phyloP scores from a whole-genome alignment of 371 early-diverging fungal genomes.

The Mortierella sp. region DNA sequence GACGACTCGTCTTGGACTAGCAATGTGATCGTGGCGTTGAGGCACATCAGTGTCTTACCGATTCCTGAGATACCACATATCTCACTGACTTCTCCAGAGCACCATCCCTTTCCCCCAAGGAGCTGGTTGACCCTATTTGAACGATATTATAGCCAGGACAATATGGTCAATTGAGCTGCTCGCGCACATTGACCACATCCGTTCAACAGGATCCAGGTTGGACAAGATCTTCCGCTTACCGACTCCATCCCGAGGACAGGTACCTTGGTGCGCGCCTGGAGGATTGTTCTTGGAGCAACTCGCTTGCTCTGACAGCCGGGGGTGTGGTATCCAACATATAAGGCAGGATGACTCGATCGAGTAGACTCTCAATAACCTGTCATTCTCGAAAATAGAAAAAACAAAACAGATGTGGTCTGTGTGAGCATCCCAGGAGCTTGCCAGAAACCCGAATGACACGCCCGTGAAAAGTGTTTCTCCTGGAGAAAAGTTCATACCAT shows the following conservation, averaged over 20 bases:
- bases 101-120: slow-evolving; percentile 43
- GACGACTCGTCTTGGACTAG: slow-evolving; percentile 19
- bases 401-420: not conserved
- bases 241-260: slow-evolving; percentile 34
- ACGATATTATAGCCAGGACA: not conserved
- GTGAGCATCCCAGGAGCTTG: not conserved
- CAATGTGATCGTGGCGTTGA: slow-evolving; percentile 24
- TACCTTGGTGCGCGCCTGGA: not conserved
- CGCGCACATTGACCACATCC: too few species aligned
- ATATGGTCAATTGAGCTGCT: not conserved
- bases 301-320: slow-evolving; percentile 23
- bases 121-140: slow-evolving; percentile 30
- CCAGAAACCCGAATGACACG: not conserved
- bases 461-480: not conserved
- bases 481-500: slow-evolving; percentile 15
- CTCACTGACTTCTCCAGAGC: slow-evolving; percentile 42
- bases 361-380: slow-evolving; percentile 44
- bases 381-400: not conserved
- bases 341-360: slow-evolving; percentile 40
- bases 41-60: slow-evolving; percentile 46
- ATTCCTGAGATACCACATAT: slow-evolving; percentile 28
- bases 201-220: not conserved
- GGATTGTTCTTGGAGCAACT: slow-evolving; percentile 15
- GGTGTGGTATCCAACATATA: slow-evolving; percentile 21
- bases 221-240: slow-evolving; percentile 2